Conservation (phyloP, 1,284 basidiomycete species). For the Vanrija humicola region DNA sequence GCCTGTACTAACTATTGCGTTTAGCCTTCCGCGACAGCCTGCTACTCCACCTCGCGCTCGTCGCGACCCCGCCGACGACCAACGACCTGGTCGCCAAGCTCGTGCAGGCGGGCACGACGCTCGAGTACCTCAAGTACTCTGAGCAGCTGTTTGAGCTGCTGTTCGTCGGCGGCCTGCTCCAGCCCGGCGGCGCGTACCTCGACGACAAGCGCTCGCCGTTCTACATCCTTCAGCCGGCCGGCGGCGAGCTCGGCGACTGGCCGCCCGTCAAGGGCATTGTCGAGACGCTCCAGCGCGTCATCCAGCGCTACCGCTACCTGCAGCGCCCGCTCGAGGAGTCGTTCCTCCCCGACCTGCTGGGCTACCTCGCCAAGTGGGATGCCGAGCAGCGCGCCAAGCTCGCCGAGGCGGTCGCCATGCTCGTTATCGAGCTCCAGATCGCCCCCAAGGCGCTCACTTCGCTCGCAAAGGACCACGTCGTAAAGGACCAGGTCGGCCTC, state of each 20-base stretch:
- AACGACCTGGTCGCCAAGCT: constrained; percentile 59
- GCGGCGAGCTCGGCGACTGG: constrained; percentile 32
- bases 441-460: constrained; percentile 70
- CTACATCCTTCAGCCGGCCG: constrained; percentile 34
- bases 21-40: constrained; percentile 92
- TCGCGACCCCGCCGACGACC: constrained; percentile 70
- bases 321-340: constrained; percentile 89
- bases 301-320: constrained; percentile 98
- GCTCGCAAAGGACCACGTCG: constrained; percentile 86
- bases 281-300: constrained; percentile 90
- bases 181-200: constrained; percentile 87
- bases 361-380: constrained; percentile 81
- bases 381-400: constrained; percentile 73
- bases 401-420: constrained; percentile 70
- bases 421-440: constrained; percentile 76
- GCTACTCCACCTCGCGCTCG: constrained; percentile 85
- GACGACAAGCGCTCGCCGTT: constrained; percentile 65
- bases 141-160: constrained; percentile 93
- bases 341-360: constrained; percentile 75
- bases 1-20: no score
- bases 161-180: constrained; percentile 87
- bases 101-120: constrained; percentile 81
- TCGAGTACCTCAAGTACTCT: constrained; percentile 93
- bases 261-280: constrained; percentile 75
- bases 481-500: constrained; percentile 83